phyloP scores from a whole-genome alignment of 495 filamentous ascomycete species.

The Friedmanniomyces endolithicus region DNA sequence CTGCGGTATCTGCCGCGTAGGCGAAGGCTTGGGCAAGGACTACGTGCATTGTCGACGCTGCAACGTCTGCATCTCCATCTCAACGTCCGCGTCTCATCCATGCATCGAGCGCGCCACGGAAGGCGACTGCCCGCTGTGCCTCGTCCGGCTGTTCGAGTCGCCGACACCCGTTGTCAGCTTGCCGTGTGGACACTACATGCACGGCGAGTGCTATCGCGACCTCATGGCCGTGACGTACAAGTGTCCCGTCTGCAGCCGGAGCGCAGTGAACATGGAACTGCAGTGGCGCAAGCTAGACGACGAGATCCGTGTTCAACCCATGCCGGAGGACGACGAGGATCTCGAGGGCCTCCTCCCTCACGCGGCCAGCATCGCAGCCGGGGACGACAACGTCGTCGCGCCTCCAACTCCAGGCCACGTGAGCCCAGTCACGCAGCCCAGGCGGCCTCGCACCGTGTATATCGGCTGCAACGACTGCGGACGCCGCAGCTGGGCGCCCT shows the following conservation, averaged over 20 bases:
- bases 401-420: neutral
- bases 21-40: conserved; percentile 86
- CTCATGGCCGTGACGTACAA: conserved; percentile 80
- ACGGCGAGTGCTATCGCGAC: conserved; percentile 70
- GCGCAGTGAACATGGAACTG: conserved; percentile 89
- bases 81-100: conserved; percentile 66
- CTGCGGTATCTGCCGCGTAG: conserved; percentile 89
- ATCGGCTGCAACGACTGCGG: conserved; percentile 92
- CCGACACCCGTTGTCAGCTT: conserved; percentile 81
- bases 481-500: conserved; percentile 68
- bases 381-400: neutral
- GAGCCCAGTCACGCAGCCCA: conserved; percentile 33
- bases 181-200: conserved; percentile 92
- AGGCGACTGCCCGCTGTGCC: conserved; percentile 96
- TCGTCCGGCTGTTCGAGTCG: conserved; percentile 95
- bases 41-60: conserved; percentile 81
- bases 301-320: conserved; percentile 76
- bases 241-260: conserved; percentile 89
- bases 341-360: conserved; percentile 14
- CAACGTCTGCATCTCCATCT: conserved; percentile 76
- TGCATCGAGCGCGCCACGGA: conserved; percentile 92
- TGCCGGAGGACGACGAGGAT: conserved; percentile 45
- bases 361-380: neutral
- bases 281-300: conserved; percentile 83
- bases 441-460: conserved; percentile 38